A percentile compares a stretch with the other conserved stretches of the same genome.
Evolutionary conservation across 2,329 filamentous ascomycete species (phyloP).

Genomic region (Amphichorda felina): DNA sequence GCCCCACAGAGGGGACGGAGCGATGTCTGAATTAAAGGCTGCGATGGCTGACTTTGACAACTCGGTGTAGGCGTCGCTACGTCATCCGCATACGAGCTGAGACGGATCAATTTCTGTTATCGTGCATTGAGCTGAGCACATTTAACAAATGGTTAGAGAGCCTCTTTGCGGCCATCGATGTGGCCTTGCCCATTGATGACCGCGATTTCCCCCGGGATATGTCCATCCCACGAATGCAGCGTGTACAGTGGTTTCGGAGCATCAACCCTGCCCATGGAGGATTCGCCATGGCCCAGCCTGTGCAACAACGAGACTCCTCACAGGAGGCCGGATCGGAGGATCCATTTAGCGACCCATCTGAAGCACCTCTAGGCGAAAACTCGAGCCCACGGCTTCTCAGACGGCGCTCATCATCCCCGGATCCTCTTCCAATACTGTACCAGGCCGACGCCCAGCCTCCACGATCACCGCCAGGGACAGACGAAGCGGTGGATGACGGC

Average conservation of each 20-base stretch:
- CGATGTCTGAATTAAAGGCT: background rate
- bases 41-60: background rate
- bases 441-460: background rate
- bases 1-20: background rate
- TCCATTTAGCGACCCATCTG: no score
- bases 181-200: constrained; percentile 59
- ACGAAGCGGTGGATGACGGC: background rate
- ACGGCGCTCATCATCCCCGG: constrained; percentile 7
- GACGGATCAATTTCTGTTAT: constrained; percentile 61
- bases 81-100: constrained; percentile 63
- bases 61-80: constrained; percentile 37
- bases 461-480: background rate
- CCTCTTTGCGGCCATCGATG: constrained; percentile 61
- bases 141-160: constrained; percentile 60
- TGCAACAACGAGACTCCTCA: no score
- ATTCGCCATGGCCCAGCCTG: no score
- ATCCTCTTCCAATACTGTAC: constrained; percentile 3
- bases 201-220: constrained; percentile 51
- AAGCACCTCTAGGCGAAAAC: no score
- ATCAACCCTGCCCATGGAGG: no score
- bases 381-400: no score
- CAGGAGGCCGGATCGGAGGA: no score
- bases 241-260: constrained; percentile 34
- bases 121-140: constrained; percentile 49
- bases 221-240: constrained; percentile 45